These are phyloP conservation scores for Draba incana DNA, from an alignment of 345 rosid genomes.

Conservation along the genomic window DNA sequence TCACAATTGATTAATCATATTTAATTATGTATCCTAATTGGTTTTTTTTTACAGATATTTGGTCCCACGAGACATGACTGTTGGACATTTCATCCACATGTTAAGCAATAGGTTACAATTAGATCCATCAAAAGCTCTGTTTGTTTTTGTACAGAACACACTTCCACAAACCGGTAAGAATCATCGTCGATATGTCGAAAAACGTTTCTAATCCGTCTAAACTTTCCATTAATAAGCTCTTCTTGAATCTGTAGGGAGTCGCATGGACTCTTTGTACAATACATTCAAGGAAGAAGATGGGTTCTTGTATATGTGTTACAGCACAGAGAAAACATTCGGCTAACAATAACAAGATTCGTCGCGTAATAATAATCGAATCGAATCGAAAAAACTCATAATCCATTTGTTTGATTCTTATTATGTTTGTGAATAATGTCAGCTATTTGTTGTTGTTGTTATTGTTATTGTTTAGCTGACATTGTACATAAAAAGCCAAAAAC, in stretches of 20 bases:
- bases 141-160: conserved; percentile 66
- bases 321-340: conserved; percentile 83
- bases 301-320: conserved; percentile 75
- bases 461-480: conserved; percentile 24
- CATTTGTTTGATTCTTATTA: conserved; percentile 39
- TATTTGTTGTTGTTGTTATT: conserved; percentile 26
- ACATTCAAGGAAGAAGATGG: conserved; percentile 77
- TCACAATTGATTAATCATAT: not conserved
- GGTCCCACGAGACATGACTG: conserved; percentile 82
- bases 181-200: not conserved
- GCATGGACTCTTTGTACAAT: conserved; percentile 61
- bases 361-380: not conserved
- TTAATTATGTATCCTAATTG: not conserved
- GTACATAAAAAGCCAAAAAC: conserved; percentile 39
- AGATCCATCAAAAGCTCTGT: conserved; percentile 65
- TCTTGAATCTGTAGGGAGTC: conserved; percentile 50
- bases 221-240: not conserved
- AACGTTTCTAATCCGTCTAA: not conserved
- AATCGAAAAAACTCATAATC: conserved; percentile 10
- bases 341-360: conserved; percentile 9
- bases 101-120: conserved; percentile 59
- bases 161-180: conserved; percentile 73
- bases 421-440: conserved; percentile 42
- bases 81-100: conserved; percentile 79
- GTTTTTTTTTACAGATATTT: conserved; percentile 34